phyloP scores from a whole-genome alignment of 148 eudicot genomes.

The Heliosperma pusillum region DNA sequence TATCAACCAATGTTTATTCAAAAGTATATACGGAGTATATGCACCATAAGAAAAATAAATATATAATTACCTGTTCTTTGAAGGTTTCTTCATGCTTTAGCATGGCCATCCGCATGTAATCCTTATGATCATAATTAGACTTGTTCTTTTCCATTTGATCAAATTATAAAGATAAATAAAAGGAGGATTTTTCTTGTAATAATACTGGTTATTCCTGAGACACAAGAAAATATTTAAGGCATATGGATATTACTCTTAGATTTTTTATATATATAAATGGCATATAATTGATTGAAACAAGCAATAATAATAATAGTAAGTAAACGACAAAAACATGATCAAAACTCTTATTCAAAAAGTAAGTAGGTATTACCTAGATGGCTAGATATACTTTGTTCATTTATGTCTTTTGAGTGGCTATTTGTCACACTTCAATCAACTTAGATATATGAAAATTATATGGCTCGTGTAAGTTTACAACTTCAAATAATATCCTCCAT shows the following conservation, averaged over 20 bases:
- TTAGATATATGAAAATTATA: not conserved
- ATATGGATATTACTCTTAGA: not conserved
- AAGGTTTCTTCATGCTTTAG: constrained; percentile 87
- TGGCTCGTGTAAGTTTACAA: not conserved
- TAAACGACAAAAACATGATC: not conserved
- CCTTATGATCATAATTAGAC: constrained; percentile 56
- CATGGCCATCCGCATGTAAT: constrained; percentile 79
- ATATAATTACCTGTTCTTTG: constrained; percentile 61
- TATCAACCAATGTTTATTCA: too few species aligned
- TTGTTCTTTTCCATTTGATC: constrained; percentile 59
- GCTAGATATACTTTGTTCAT: not conserved
- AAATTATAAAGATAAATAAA: not conserved
- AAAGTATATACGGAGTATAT: too few species aligned
- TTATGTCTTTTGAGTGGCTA: not conserved
- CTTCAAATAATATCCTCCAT: not conserved
- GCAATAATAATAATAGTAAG: not conserved
- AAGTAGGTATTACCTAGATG: not conserved
- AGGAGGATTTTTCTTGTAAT: not conserved
- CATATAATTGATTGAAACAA: constrained; percentile 12
- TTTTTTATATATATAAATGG: not conserved
- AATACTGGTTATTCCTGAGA: constrained; percentile 23
- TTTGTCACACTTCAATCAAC: not conserved
- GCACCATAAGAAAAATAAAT: not conserved
- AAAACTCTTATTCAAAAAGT: not conserved
- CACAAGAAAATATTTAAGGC: constrained; percentile 11